These are phyloP conservation scores for Pseudohalonectria lignicola DNA, from an alignment of 2,329 filamentous ascomycete species.

Conservation along the genomic window DNA sequence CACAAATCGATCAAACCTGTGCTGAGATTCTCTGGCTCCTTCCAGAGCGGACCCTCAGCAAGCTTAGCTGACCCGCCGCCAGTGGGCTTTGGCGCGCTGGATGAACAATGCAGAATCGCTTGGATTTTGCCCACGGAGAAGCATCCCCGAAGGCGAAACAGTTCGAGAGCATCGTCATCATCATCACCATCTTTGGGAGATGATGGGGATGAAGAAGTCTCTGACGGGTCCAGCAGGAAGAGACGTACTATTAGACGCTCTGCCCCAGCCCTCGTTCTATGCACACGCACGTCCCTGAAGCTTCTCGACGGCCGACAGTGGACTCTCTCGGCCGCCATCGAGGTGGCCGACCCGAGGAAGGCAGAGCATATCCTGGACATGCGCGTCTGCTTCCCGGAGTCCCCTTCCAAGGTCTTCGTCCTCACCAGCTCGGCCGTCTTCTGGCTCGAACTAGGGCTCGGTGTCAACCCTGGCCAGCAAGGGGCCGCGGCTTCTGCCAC, in stretches of 20 bases:
- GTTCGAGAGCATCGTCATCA: no score
- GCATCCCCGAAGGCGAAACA: no score
- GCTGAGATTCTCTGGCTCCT: neutral
- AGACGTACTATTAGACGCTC: no score
- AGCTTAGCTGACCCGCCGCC: no score
- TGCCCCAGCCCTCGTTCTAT: constrained; percentile 14
- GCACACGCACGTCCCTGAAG: constrained; percentile 15
- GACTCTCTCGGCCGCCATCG: no score
- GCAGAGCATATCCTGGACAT: constrained; percentile 43
- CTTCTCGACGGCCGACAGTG: no score
- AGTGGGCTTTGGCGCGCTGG: no score
- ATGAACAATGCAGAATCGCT: neutral
- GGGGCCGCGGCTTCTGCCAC: no score
- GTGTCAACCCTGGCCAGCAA: neutral
- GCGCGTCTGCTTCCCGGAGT: constrained; percentile 28
- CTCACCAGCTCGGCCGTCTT: constrained; percentile 43
- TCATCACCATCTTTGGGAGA: neutral
- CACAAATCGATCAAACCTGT: constrained; percentile 22
- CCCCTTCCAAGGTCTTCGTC: constrained; percentile 41
- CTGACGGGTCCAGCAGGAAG: no score
- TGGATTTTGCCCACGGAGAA: neutral
- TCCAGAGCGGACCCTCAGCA: constrained; percentile 2
- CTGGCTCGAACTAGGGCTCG: constrained; percentile 28
- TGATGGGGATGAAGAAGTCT: neutral
- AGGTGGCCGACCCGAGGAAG: constrained; percentile 13